Conservation (phyloP, 2,329 filamentous ascomycete genomes). For the Beauveria sp. region DNA sequence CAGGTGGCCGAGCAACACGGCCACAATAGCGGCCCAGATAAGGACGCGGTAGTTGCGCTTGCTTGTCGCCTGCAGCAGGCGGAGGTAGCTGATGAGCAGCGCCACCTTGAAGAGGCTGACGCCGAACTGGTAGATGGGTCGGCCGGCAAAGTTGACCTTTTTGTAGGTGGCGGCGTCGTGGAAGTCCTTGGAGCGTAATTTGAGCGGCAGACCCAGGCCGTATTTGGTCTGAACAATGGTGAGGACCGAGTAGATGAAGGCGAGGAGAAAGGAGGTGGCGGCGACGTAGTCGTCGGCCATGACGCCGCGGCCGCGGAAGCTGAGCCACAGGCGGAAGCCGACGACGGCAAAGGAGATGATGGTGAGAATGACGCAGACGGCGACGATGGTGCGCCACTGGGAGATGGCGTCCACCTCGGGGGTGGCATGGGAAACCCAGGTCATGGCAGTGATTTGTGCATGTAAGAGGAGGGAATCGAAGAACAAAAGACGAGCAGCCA, state of each 20-base stretch:
- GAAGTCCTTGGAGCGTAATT: slow-evolving; percentile 29
- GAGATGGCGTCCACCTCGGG: slow-evolving; percentile 39
- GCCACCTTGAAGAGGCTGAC: slow-evolving; percentile 51
- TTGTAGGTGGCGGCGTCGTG: slow-evolving; percentile 36
- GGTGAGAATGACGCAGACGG: slow-evolving; percentile 38
- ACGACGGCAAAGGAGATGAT: slow-evolving; percentile 36
- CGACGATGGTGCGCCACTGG: slow-evolving; percentile 40
- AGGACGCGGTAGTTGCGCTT: slow-evolving; percentile 35
- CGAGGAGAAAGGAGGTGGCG: slow-evolving; percentile 34
- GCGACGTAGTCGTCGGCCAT: slow-evolving; percentile 40
- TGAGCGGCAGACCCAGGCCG: slow-evolving; percentile 43
- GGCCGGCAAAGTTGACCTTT: slow-evolving; percentile 43
- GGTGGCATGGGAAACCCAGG: slow-evolving; percentile 43
- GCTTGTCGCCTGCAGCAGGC: slow-evolving; percentile 40
- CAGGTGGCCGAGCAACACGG: slow-evolving; percentile 39
- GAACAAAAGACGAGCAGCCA: background rate
- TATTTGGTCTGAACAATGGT: slow-evolving; percentile 46
- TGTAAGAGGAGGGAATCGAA: background rate
- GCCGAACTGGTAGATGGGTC: slow-evolving; percentile 47
- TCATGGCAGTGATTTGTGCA: slow-evolving; percentile 27
- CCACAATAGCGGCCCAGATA: slow-evolving; percentile 35
- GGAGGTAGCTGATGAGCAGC: slow-evolving; percentile 45
- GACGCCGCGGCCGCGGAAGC: slow-evolving; percentile 34
- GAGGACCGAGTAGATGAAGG: slow-evolving; percentile 39
- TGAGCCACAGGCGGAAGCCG: slow-evolving; percentile 33